Percentiles rank a stretch among this genome's conserved stretches.
phyloP scores from a whole-genome alignment of 2,329 filamentous ascomycete species.

The Aspergillus spinulosporus region DNA sequence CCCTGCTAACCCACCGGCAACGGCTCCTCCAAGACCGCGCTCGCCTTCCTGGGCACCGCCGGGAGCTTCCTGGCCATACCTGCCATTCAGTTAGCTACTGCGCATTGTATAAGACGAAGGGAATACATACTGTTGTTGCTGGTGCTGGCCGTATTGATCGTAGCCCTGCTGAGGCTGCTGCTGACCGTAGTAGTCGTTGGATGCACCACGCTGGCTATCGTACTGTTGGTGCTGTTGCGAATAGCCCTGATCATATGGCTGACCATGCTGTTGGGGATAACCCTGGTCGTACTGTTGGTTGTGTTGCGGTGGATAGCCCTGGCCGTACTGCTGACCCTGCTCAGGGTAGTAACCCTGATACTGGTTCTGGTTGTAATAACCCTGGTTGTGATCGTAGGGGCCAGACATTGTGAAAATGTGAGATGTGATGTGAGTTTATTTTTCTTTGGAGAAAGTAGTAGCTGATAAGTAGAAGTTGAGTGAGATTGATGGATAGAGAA shows the following conservation, averaged over 20 bases:
- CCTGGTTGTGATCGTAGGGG: slow-evolving; percentile 31
- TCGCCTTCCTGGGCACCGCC: slow-evolving; percentile 46
- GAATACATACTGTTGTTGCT: neutral
- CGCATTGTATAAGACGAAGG: neutral
- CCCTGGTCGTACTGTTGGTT: slow-evolving; percentile 19
- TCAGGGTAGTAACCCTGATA: slow-evolving; percentile 25
- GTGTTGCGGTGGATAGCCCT: slow-evolving; percentile 24
- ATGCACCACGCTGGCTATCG: slow-evolving; percentile 19
- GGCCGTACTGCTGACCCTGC: slow-evolving; percentile 14
- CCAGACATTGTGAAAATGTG: slow-evolving; percentile 26
- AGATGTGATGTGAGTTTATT: neutral
- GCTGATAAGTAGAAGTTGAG: no score
- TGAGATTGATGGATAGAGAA: no score
- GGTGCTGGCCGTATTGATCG: slow-evolving; percentile 22
- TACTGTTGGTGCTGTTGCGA: slow-evolving; percentile 20
- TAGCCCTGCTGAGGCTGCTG: slow-evolving; percentile 24
- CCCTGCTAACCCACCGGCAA: slow-evolving; percentile 46
- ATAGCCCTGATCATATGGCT: slow-evolving; percentile 24
- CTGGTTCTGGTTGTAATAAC: slow-evolving; percentile 27
- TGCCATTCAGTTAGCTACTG: slow-evolving; percentile 20
- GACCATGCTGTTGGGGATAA: slow-evolving; percentile 24
- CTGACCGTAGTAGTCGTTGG: slow-evolving; percentile 20
- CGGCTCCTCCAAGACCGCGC: slow-evolving; percentile 49
- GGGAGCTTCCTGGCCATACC: slow-evolving; percentile 34
- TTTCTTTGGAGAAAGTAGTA: neutral